Evolutionary conservation across 176 grass and related monocot genomes (phyloP), one percentile per base, ranked within the genome.

Genomic region (Miscanthus lutarioriparius): DNA sequence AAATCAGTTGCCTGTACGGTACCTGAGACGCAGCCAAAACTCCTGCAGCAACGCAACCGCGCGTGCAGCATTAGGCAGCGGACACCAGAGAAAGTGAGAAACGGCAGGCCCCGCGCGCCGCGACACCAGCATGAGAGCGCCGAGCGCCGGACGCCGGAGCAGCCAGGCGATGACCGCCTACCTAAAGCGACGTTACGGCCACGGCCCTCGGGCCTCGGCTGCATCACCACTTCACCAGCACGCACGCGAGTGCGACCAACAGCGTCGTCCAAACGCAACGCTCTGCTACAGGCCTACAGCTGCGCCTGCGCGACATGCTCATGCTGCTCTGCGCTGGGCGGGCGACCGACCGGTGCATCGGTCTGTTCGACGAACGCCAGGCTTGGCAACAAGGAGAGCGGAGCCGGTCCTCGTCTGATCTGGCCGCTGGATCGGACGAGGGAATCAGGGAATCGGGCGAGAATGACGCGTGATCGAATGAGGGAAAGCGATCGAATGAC

Each of bases 101-200:
- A 44, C 41, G 10, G 41, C 41, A 44, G 9, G 41, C 10, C 41
- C 41, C 41, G 10, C 41, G 41, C 41, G 41, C 41, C 41, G 41
- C 41, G 41, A 43, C 41, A 43, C 41, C 41, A 11, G 41, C 41
- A 43, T 43, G 41, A 43, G 41, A 43, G 41, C 39, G 39, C 7
- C 39, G 48, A 28, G 13, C 37, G 76, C n/a, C 37, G n/a, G 56
- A 26, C 54, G 25, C n/a, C 32, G 48, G 32, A 20, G 30, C n/a
- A 49, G 5, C 0, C 23, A 0, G 6, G 49, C 67, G 37, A 54
- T 45, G 45, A 37, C 72, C 6, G 23, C 36, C 51, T 10, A 64
- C 58, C 84, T 27, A 79, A 43, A 71, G 75, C 84, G 84, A 86
- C 75, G 84, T 38, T 23, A 37, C 56, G 43, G 47, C 70, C 58